Conservation (phyloP, 2,329 filamentous ascomycete species). For the Paraphoma sp. region DNA sequence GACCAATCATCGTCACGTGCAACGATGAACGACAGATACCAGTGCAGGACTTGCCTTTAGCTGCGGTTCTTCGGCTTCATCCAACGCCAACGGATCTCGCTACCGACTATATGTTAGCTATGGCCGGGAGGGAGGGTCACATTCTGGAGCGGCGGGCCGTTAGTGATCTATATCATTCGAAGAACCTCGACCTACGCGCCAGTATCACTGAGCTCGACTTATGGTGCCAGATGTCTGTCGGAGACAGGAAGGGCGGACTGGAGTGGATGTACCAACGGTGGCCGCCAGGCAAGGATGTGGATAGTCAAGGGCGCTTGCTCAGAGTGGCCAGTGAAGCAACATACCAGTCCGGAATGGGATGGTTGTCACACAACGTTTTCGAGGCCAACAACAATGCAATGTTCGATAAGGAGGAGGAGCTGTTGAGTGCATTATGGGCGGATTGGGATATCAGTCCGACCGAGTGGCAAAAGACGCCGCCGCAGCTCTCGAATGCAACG, state of each 20-base stretch:
- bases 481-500: background rate
- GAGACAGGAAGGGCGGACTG: slow-evolving; percentile 84
- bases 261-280: slow-evolving; percentile 87
- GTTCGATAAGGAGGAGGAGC: slow-evolving; percentile 65
- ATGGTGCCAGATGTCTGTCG: slow-evolving; percentile 96
- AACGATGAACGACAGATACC: slow-evolving; percentile 89
- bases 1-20: slow-evolving; percentile 94
- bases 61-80: slow-evolving; percentile 82
- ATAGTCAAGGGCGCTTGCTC: slow-evolving; percentile 70
- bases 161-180: slow-evolving; percentile 71
- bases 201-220: slow-evolving; percentile 86
- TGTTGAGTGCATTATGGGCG: slow-evolving; percentile 69
- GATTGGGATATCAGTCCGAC: slow-evolving; percentile 71
- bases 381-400: slow-evolving; percentile 45
- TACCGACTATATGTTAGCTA: slow-evolving; percentile 78
- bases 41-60: slow-evolving; percentile 73
- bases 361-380: slow-evolving; percentile 69
- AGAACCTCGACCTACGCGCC: slow-evolving; percentile 76
- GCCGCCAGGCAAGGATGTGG: slow-evolving; percentile 73
- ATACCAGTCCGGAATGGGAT: slow-evolving; percentile 79
- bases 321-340: slow-evolving; percentile 84
- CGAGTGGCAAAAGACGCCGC: slow-evolving; percentile 52
- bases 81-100: slow-evolving; percentile 71
- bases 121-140: slow-evolving; percentile 91
- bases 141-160: slow-evolving; percentile 72